Base-by-base conservation (phyloP, 2,329 filamentous ascomycete species). In the Exophiala alcalophila region DNA sequence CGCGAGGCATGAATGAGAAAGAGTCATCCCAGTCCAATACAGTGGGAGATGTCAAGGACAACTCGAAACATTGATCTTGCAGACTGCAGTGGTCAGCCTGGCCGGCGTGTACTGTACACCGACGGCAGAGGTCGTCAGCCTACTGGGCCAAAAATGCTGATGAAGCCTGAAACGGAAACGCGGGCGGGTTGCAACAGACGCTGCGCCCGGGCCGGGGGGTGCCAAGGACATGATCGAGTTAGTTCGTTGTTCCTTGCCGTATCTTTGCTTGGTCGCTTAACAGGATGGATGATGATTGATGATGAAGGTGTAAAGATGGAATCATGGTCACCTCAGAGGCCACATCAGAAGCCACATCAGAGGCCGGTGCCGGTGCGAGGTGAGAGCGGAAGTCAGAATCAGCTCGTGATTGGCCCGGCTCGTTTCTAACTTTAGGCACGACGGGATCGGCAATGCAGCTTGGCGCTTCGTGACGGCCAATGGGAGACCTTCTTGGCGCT, bases 381-480 rank as follows among this genome's bases (percentile, higher is more conserved):
- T n/a, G n/a, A n/a, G n/a, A n/a, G n/a, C n/a, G n/a, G n/a, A n/a
- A n/a, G n/a, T n/a, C n/a, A n/a, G n/a, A n/a, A n/a, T n/a, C n/a
- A n/a, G n/a, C n/a, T n/a, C n/a, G n/a, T n/a, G n/a, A n/a, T n/a
- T n/a, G 23, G 23, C 23, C 23, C n/a, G 23, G 23, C 23, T n/a
- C n/a, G n/a, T 33, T 40, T 40, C 42, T 36, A 46, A 34, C 30
- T 35, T 46, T 46, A 46, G 43, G n/a, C n/a, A n/a, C n/a, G n/a
- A n/a, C n/a, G n/a, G 29, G 29, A 20, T 9, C 20, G 10, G 18
- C 29, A 37, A 37, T 30, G 11, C 26, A 23, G 24, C 16, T 20
- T 37, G 44, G 44, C 44, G 44, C 11, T 23, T 47, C 21, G 20
- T 33, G 44, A 47, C 37, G 32, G 31, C 38, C 44, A 47, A 47